Conservation (phyloP, 305 asterid genomes). For the Fraxinus sp. region DNA sequence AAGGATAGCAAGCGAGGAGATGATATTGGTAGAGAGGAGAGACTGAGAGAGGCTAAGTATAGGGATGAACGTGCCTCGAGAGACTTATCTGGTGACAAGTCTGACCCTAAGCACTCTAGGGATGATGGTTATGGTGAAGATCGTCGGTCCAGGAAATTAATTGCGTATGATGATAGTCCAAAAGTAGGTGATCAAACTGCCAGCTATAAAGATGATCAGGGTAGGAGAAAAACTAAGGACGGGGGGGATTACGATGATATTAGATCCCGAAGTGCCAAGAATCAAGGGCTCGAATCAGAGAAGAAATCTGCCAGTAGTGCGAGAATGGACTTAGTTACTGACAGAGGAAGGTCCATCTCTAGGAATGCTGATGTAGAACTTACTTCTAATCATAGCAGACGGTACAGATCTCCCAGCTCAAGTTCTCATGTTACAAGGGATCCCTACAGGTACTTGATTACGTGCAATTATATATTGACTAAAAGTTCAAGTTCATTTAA, state of each 20-base stretch:
- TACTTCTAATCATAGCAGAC: slow-evolving; percentile 55
- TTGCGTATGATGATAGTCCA: slow-evolving; percentile 62
- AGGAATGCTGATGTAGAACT: slow-evolving; percentile 64
- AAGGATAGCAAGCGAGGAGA: slow-evolving; percentile 63
- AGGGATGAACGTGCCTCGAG: slow-evolving; percentile 59
- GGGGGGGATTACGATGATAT: slow-evolving; percentile 62
- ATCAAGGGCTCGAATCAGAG: slow-evolving; percentile 62
- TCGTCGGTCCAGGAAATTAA: slow-evolving; percentile 57
- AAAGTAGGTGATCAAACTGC: slow-evolving; percentile 57
- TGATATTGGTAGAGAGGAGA: slow-evolving; percentile 66
- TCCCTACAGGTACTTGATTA: slow-evolving; percentile 62
- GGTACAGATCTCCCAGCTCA: slow-evolving; percentile 73
- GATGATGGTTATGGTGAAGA: slow-evolving; percentile 65
- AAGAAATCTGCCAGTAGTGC: slow-evolving; percentile 52
- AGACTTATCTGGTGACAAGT: slow-evolving; percentile 65
- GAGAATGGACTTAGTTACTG: slow-evolving; percentile 49
- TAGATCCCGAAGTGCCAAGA: slow-evolving; percentile 65
- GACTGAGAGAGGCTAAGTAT: slow-evolving; percentile 56
- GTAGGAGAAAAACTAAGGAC: slow-evolving; percentile 62
- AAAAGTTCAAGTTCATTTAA: slow-evolving; percentile 9
- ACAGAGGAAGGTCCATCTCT: slow-evolving; percentile 68
- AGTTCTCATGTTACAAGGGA: slow-evolving; percentile 69
- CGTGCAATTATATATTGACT: slow-evolving; percentile 4
- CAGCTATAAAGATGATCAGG: slow-evolving; percentile 70
- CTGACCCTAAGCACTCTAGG: slow-evolving; percentile 58